Conservation (phyloP, 2,329 filamentous ascomycete species). For the Nannizzia gypsea region DNA sequence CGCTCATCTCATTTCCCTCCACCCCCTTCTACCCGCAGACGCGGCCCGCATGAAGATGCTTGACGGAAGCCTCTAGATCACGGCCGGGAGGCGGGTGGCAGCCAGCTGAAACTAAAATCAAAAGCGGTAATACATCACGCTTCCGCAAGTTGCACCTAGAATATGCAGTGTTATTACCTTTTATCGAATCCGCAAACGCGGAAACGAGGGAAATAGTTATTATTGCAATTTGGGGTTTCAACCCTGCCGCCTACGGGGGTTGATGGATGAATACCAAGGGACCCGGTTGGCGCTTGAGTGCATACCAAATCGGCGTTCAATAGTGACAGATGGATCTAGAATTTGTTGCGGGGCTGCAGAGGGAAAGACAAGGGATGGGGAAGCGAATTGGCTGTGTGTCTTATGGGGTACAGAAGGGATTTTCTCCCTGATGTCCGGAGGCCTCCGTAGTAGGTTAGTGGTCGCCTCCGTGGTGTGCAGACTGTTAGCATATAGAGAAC, state of each 20-base stretch:
- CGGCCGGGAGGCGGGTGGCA: background rate
- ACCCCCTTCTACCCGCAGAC: background rate
- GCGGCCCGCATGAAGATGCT: background rate
- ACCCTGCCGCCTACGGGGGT: background rate
- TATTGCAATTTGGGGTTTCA: background rate
- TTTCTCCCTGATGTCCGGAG: background rate
- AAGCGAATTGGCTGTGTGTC: background rate
- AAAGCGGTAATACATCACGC: constrained; percentile 1
- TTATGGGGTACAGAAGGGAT: background rate
- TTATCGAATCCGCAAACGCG: background rate
- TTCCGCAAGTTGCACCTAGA: background rate
- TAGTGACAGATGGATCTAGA: background rate
- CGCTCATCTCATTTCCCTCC: background rate
- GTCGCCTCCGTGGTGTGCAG: background rate
- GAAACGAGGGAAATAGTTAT: background rate
- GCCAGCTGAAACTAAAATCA: constrained; percentile 2
- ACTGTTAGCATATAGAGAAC: too few relatives aligned
- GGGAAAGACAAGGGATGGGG: background rate
- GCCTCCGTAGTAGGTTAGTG: background rate
- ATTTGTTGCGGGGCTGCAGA: background rate
- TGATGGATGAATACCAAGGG: background rate
- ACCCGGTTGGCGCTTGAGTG: background rate
- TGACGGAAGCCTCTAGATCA: background rate
- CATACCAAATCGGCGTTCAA: background rate
- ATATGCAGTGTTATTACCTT: background rate